These are phyloP conservation scores for Geotrichum cucujoidarum DNA, from an alignment of 1,139 yeast genomes.

Conservation along the genomic window DNA sequence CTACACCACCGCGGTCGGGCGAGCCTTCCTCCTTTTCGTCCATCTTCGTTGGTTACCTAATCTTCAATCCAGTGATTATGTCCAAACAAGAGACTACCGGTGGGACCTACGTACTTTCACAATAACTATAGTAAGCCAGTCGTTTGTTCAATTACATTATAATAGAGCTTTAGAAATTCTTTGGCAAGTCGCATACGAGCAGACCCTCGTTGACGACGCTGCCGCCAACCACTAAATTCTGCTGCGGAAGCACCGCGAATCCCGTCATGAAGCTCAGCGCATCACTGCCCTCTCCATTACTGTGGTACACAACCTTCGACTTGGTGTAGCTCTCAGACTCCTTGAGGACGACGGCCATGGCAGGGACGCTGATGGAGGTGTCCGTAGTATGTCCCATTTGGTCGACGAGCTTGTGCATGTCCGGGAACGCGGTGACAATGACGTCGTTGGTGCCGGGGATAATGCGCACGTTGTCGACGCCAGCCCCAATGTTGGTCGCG, in stretches of 20 bases:
- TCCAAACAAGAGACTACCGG: no score
- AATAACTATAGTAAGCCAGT: no score
- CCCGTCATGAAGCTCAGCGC: conserved; percentile 11
- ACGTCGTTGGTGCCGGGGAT: conserved; percentile 22
- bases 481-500: conserved; percentile 13
- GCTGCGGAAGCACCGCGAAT: not conserved
- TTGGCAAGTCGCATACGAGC: conserved; percentile 19
- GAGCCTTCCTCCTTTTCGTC: no score
- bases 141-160: no score
- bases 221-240: conserved; percentile 14
- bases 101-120: no score
- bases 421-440: conserved; percentile 22
- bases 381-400: conserved; percentile 1
- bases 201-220: conserved; percentile 19
- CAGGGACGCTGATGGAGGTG: not conserved
- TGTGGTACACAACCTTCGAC: conserved; percentile 6
- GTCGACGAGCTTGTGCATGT: not conserved
- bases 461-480: conserved; percentile 21
- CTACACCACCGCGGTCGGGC: no score
- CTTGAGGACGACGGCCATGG: conserved; percentile 8
- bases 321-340: conserved; percentile 9
- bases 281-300: conserved; percentile 8
- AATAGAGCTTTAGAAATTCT: no score
- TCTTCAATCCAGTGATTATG: no score
- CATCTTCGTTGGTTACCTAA: no score